Evolutionary conservation across 2,329 filamentous ascomycete species (phyloP).

Genomic region (Diaporthe capsici): DNA sequence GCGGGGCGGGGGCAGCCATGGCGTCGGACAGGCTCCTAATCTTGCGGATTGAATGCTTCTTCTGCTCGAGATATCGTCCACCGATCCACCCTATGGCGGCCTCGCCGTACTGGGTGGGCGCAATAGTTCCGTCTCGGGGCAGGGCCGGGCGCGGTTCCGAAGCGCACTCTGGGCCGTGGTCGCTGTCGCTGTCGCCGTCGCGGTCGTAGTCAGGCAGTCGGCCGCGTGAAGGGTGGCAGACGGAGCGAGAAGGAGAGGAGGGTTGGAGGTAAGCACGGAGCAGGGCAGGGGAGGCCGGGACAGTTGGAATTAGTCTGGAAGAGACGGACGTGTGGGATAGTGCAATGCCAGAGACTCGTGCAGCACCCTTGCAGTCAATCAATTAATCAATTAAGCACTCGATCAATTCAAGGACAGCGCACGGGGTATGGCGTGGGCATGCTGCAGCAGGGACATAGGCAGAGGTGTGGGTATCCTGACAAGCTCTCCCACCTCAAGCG

Average conservation of each 20-base stretch:
- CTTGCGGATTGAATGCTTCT: constrained; percentile 34
- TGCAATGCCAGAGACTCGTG: neutral
- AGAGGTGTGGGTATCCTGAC: constrained; percentile 1
- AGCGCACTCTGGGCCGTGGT: neutral
- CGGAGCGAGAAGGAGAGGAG: neutral
- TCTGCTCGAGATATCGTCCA: constrained; percentile 36
- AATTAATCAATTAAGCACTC: constrained; percentile 6
- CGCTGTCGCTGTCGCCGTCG: neutral
- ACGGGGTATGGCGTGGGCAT: neutral
- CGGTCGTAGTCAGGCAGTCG: neutral
- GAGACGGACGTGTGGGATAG: neutral
- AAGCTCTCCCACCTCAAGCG: constrained; percentile 12
- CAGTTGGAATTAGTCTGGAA: neutral
- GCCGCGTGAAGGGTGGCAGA: neutral
- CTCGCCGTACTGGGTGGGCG: constrained; percentile 36
- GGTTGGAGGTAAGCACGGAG: neutral
- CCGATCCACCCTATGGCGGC: constrained; percentile 37
- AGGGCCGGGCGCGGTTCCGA: constrained; percentile 17
- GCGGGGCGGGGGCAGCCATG: constrained; percentile 69
- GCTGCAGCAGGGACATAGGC: neutral
- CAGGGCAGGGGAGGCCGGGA: neutral
- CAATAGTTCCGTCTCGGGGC: constrained; percentile 31
- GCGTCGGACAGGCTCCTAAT: constrained; percentile 32
- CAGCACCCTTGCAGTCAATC: neutral
- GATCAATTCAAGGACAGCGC: neutral